Conservation (phyloP, 2,329 filamentous ascomycete species). For the Aspergillus hiratsukae region DNA sequence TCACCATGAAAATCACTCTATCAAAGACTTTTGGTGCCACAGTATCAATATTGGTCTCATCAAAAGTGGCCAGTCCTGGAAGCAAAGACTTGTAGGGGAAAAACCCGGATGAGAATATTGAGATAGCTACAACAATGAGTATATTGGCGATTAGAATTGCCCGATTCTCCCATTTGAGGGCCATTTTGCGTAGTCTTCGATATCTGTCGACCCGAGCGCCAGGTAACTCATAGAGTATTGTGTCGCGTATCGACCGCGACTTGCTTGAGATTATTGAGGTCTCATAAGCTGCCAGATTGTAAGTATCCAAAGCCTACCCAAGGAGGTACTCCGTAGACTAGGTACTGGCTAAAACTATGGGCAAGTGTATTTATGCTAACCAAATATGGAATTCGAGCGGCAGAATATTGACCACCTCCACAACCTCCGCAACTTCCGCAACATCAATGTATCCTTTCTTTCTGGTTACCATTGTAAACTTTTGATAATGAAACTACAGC, state of each 20-base stretch:
- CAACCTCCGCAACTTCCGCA: background rate
- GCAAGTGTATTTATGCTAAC: background rate
- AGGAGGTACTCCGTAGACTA: background rate
- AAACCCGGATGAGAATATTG: conserved; percentile 83
- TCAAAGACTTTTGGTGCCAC: conserved; percentile 71
- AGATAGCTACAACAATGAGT: conserved; percentile 68
- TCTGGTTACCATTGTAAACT: background rate
- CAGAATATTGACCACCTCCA: background rate
- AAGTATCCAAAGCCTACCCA: background rate
- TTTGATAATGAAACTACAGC: no score
- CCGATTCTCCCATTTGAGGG: conserved; percentile 24
- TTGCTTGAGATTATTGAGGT: background rate
- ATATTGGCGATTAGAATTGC: conserved; percentile 65
- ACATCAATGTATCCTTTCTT: background rate
- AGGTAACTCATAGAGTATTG: background rate
- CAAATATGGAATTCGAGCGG: background rate
- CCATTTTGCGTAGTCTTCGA: conserved; percentile 16
- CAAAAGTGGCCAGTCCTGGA: conserved; percentile 69
- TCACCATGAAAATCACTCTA: conserved; percentile 92
- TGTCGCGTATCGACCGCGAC: background rate
- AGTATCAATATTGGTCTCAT: conserved; percentile 48
- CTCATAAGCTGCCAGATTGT: background rate
- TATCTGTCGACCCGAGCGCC: background rate
- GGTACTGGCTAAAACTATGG: background rate
- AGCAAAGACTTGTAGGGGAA: conserved; percentile 97